Percentiles rank a stretch among this genome's conserved stretches.
phyloP scores from a whole-genome alignment of 2,329 filamentous ascomycete genomes.

The Monilinia aucupariae region DNA sequence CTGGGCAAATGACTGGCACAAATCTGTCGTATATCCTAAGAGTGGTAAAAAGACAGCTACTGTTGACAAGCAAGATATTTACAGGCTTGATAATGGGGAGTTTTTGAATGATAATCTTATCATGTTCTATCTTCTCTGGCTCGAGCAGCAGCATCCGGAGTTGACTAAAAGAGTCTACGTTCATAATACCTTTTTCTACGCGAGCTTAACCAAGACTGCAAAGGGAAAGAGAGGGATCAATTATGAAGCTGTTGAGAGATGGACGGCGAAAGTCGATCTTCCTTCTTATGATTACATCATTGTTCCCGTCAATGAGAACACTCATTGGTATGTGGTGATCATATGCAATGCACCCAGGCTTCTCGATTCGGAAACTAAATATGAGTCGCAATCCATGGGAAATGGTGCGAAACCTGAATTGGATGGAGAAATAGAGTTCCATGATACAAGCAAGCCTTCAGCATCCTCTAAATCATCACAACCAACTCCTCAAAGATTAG shows the following conservation, averaged over 20 bases:
- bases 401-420: not conserved
- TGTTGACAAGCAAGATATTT: slow-evolving; percentile 67
- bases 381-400: not conserved
- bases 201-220: slow-evolving; percentile 59
- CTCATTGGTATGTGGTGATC: slow-evolving; percentile 92
- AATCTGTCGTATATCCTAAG: slow-evolving; percentile 56
- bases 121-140: slow-evolving; percentile 74
- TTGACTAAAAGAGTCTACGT: slow-evolving; percentile 67
- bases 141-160: slow-evolving; percentile 55
- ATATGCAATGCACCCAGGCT: slow-evolving; percentile 81
- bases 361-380: slow-evolving; percentile 33
- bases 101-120: slow-evolving; percentile 93
- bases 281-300: slow-evolving; percentile 84
- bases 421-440: not conserved
- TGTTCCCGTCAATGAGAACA: slow-evolving; percentile 81
- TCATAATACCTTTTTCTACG: slow-evolving; percentile 91
- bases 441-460: not conserved
- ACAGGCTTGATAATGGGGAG: slow-evolving; percentile 73
- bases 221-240: slow-evolving; percentile 61
- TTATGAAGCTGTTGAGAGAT: slow-evolving; percentile 77
- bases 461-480: not conserved
- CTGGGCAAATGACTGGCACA: slow-evolving; percentile 50
- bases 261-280: slow-evolving; percentile 82
- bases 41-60: slow-evolving; percentile 56
- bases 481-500: not conserved